Conservation (phyloP, 2,329 filamentous ascomycete genomes). For the Colletotrichum kahawae region DNA sequence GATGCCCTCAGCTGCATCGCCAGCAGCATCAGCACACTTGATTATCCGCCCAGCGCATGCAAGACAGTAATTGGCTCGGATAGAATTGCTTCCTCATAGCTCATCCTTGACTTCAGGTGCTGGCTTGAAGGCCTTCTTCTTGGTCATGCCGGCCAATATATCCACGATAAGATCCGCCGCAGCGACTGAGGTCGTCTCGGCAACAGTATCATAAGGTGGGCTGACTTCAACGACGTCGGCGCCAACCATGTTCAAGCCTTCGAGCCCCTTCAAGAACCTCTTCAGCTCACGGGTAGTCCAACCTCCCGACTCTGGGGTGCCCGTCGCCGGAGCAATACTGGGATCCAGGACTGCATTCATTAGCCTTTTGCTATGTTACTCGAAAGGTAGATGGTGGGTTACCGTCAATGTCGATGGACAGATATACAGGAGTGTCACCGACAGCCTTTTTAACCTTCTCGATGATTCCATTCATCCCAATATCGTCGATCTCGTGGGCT, state of each 20-base stretch:
- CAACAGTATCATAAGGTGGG: slow-evolving; percentile 80
- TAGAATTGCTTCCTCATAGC: background rate
- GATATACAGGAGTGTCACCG: background rate
- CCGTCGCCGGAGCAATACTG: background rate
- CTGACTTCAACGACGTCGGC: slow-evolving; percentile 72
- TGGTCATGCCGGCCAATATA: background rate
- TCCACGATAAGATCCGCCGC: background rate
- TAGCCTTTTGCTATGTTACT: background rate
- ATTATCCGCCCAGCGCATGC: background rate
- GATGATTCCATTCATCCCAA: slow-evolving; percentile 75
- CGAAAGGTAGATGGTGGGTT: fast-evolving
- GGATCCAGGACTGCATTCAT: slow-evolving; percentile 29
- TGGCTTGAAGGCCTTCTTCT: background rate
- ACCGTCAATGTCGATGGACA: background rate
- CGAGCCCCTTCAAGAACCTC: background rate
- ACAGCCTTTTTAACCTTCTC: slow-evolving; percentile 63
- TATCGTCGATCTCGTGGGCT: slow-evolving; percentile 86
- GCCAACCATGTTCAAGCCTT: background rate
- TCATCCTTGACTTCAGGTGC: background rate
- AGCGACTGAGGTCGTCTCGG: slow-evolving; percentile 72
- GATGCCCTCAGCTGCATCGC: background rate
- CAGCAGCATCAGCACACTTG: background rate
- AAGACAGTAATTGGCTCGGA: fast-evolving
- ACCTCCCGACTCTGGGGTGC: background rate
- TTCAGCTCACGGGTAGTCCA: background rate